These are phyloP conservation scores for Triticum timopheevii DNA, from an alignment of 176 grass and related monocot species.

Conservation along the genomic window DNA sequence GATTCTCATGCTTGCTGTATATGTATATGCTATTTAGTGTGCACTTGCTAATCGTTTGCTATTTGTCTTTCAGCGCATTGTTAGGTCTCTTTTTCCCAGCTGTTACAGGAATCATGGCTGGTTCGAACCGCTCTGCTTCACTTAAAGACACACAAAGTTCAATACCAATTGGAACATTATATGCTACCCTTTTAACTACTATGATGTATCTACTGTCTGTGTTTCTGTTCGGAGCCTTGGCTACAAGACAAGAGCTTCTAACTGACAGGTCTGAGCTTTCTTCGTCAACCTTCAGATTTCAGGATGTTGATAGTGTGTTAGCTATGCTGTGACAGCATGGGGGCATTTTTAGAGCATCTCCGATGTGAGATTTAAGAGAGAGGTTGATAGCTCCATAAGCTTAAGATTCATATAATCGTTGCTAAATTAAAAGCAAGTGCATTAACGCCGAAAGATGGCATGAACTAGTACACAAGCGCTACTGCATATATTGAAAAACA, in stretches of 20 bases:
- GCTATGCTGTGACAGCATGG: not conserved
- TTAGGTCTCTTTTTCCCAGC: constrained; percentile 93
- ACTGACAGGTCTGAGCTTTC: constrained; percentile 67
- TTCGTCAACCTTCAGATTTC: constrained; percentile 6
- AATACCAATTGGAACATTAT: constrained; percentile 85
- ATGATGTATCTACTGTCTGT: constrained; percentile 81
- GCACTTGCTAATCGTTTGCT: not conserved
- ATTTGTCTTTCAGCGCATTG: constrained; percentile 55
- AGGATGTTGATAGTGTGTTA: not conserved
- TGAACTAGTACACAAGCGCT: not conserved
- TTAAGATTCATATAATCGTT: not conserved
- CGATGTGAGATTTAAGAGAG: not conserved
- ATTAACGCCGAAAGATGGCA: not conserved
- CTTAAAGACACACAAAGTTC: constrained; percentile 92
- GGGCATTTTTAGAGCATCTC: not conserved
- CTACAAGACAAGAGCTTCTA: constrained; percentile 90
- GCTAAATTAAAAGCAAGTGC: not conserved
- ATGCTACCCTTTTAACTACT: constrained; percentile 71
- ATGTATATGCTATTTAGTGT: not conserved
- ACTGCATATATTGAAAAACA: not conserved
- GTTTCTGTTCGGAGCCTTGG: constrained; percentile 78
- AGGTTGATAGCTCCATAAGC: not conserved
- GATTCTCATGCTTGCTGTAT: not conserved
- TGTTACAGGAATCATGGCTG: constrained; percentile 97
- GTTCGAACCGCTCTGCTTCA: constrained; percentile 91